Evolutionary conservation across 2,329 filamentous ascomycete species (phyloP).

Genomic region (Curvularia verruculosa): DNA sequence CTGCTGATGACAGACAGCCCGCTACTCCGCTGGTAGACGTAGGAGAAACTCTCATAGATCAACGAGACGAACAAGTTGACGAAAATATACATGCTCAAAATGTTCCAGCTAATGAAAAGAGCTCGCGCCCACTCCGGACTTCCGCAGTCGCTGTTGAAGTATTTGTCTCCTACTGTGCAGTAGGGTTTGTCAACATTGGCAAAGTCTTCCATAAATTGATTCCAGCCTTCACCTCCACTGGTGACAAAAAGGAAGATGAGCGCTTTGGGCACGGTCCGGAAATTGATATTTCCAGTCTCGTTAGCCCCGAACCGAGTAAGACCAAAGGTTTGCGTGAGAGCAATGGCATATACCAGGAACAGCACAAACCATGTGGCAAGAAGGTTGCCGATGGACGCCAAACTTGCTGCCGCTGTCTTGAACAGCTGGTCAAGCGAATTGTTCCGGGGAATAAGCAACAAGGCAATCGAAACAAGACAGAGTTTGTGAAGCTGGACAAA

Average conservation of each 20-base stretch:
- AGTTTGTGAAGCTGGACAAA: slow-evolving; percentile 89
- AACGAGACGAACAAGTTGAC: slow-evolving; percentile 97
- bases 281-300: slow-evolving; percentile 82
- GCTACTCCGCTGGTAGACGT: slow-evolving; percentile 95
- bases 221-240: slow-evolving; percentile 96
- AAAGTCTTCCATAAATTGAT: slow-evolving; percentile 94
- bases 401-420: slow-evolving; percentile 94
- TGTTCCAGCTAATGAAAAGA: slow-evolving; percentile 96
- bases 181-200: slow-evolving; percentile 78
- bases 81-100: slow-evolving; percentile 99
- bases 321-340: slow-evolving; percentile 93
- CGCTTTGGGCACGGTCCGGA: slow-evolving; percentile 91
- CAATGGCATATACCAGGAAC: slow-evolving; percentile 95
- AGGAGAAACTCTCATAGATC: slow-evolving; percentile 99
- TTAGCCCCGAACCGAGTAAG: slow-evolving; percentile 82
- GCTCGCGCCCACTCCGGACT: slow-evolving; percentile 86
- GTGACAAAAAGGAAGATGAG: slow-evolving; percentile 91
- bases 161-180: slow-evolving; percentile 74
- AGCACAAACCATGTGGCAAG: slow-evolving; percentile 97
- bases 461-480: slow-evolving; percentile 86
- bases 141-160: slow-evolving; percentile 91
- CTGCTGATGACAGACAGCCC: slow-evolving; percentile 89
- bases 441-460: slow-evolving; percentile 92
- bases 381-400: slow-evolving; percentile 87
- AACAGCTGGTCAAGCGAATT: slow-evolving; percentile 97